Evolutionary conservation across 805 yeast species (phyloP), one percentile per base, ranked within the genome.

Genomic region (Hanseniaspora meyeri): DNA sequence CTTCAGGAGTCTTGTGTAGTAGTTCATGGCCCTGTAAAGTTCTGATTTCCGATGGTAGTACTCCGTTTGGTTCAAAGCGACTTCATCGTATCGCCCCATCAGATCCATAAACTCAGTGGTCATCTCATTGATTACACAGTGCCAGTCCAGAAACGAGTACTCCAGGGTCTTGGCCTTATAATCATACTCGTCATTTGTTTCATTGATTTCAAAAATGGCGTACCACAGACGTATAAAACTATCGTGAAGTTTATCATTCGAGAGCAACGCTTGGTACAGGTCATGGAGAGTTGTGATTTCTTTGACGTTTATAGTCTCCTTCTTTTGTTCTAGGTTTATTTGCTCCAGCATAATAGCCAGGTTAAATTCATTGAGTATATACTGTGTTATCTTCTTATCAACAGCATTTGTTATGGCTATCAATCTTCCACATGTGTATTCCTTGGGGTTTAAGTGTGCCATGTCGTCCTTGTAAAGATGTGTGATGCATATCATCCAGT

Each of bases 191-290:
- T 46, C 49, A 17, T 32, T 32, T 17, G 31, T 10, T 12, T 46
- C 49, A 5, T 17, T 46, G 10, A 46, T 46, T 32, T 46, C 49
- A 32, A 27, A 46, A 17, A 17, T 46, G 12, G 49, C 49, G 32
- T n/a, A 46, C 49, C 49, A 46, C 14, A 46, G 20, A 9, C 49
- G 19, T 46, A 46, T 46, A 19, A 46, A 46, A 31, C 49, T 46
- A 11, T 46, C 49, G 20, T 46, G 38, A 6, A 46, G 9, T 11
- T 46, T 46, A 14, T 46, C 49, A 12, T 46, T 32, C 5, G 27
- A 17, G 9, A 46, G 12, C 38, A 46, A 19, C 6, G 49, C 38
- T 31, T 31, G 37, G 38, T 46, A 46, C 20, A 46, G n/a, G 17
- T 46, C 24, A 31, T 46, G 19, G 16, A 46, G 12, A 16, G 37